Base-by-base conservation (phyloP, 306 rosid species). In the Alnus glutinosa region DNA sequence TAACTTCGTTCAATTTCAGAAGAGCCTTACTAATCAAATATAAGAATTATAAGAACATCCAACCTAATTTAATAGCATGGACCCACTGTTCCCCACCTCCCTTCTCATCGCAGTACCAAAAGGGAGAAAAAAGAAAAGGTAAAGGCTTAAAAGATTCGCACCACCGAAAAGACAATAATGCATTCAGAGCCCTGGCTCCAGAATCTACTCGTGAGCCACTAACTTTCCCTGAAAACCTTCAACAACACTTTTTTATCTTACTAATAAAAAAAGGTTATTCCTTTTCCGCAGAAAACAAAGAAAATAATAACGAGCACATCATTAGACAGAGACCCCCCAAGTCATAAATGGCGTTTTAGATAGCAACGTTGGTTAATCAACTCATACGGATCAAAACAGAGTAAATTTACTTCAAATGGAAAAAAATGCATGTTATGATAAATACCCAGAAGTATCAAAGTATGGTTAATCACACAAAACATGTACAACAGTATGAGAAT, bases 341-440 rank as follows among this genome's bases (percentile, higher is more conserved):
- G 14, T 32, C 19, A 70, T 68, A n/a, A 15, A 71, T 15, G 47
- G 72, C 28, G 37, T 23, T 23, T 39, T 6, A 52, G 13, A 30
- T 1, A 55, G n/a, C 54, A 8, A 10, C 51, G 9, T 48, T 48
- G 51, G 12, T 8, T 10, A 48, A 6, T 48, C 51, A 23, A 48
- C 11, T 28, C 47, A 36, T 46, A 75, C 9, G 54, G 47, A 34
- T 62, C 44, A 37, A 4, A 39, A 39, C 11, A 49, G 39, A 46
- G 63, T 11, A 5, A 51, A 7, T 3, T 28, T 58, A 42, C 77
- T 76, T 78, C 0, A 61, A 47, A 52, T 28, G 71, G 64, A 23
- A 85, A 73, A 42, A 14, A 30, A 50, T 16, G 30, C 70, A 62
- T 77, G 15, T 16, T 14, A 63, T 28, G 37, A 9, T 18, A 73